Conservation (phyloP, 2,329 filamentous ascomycete genomes). For the Ascochyta lentis region DNA sequence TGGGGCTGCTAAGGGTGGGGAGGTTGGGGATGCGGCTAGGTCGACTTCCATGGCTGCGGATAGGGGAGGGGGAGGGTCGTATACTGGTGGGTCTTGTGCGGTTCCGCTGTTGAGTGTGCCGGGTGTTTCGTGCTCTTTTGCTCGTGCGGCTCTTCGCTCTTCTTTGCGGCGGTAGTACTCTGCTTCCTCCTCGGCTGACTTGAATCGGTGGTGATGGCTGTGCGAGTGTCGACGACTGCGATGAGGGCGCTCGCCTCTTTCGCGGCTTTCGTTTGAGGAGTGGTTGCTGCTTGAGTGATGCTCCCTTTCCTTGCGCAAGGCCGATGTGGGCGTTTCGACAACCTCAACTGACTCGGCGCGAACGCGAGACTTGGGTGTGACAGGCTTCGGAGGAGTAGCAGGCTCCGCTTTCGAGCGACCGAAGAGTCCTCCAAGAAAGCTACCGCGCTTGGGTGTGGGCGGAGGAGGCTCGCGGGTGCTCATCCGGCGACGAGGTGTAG, state of each 20-base stretch:
- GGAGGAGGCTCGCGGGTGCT: conserved; percentile 36
- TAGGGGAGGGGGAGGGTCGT: conserved; percentile 29
- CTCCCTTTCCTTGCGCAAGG: conserved; percentile 30
- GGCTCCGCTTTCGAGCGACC: conserved; percentile 43
- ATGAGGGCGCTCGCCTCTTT: conserved; percentile 38
- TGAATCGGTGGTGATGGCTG: conserved; percentile 33
- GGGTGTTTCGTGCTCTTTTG: conserved; percentile 38
- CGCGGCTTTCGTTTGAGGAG: conserved; percentile 43
- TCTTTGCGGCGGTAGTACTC: conserved; percentile 43
- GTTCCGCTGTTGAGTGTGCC: conserved; percentile 35
- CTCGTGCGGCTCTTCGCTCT: conserved; percentile 34
- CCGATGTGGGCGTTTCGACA: conserved; percentile 22
- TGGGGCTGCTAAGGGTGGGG: conserved; percentile 1
- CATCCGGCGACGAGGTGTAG: conserved; percentile 26
- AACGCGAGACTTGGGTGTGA: conserved; percentile 31
- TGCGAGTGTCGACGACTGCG: conserved; percentile 41
- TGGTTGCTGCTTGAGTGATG: conserved; percentile 38
- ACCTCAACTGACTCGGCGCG: conserved; percentile 34
- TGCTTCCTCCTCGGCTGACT: conserved; percentile 40
- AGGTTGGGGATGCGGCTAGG: conserved; percentile 3
- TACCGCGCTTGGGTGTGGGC: conserved; percentile 35
- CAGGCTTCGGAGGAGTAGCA: conserved; percentile 31
- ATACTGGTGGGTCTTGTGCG: conserved; percentile 21
- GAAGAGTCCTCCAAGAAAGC: conserved; percentile 42
- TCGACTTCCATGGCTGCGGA: conserved; percentile 28